Base-by-base conservation (phyloP, 2,329 filamentous ascomycete genomes). In the Cladorrhinum sp. region DNA sequence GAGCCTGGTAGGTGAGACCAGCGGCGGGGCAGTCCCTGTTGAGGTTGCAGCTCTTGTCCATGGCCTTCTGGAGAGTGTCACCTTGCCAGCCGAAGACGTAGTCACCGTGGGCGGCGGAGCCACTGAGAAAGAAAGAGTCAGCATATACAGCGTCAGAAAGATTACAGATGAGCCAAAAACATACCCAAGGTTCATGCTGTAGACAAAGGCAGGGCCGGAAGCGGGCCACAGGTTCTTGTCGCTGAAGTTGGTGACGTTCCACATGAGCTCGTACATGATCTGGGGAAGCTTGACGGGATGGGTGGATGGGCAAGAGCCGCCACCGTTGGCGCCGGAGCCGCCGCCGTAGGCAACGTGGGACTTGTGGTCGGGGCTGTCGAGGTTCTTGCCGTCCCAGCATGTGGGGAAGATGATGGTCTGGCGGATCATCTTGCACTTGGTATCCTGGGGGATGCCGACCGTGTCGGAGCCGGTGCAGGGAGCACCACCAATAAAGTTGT, bases 81-180 rank as follows among this genome's bases (percentile, higher is more conserved):
- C 73, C 77, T 68, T 81, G 77, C 79, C 79, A 81, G 60, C 79
- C 79, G 67, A 81, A 81, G 63, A 81, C 70, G 68, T 82, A 82
- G 70, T 82, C 79, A 23, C 78, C 79, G 69, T 81, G 79, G 20
- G 78, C 79, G 3, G 78, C 79, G 23, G 77, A 73, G 27, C 79
- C 79, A 38, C 65, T 66, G n/a, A 3, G 3, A 23, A 24, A 23
- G 27, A 12, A 58, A 20, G 13, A 23, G 50, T 59, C 32, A 64
- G 60, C 48, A 51, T 52, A 4, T 27, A 51, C 38, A 6, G 18
- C 4, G 3, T 16, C 23, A 18, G n/a, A 18, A 45, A 36, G 22
- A 32, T n/a, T n/a, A n/a, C n/a, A 29, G 22, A 5, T 5, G 4
- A 20, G 4, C 36, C 10, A 16, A 22, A 16, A 24, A 68, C 73